Evolutionary conservation across 2,329 filamentous ascomycete species (phyloP), one percentile per base, ranked within the genome.

Genomic region (Ceratocystis cubensis): DNA sequence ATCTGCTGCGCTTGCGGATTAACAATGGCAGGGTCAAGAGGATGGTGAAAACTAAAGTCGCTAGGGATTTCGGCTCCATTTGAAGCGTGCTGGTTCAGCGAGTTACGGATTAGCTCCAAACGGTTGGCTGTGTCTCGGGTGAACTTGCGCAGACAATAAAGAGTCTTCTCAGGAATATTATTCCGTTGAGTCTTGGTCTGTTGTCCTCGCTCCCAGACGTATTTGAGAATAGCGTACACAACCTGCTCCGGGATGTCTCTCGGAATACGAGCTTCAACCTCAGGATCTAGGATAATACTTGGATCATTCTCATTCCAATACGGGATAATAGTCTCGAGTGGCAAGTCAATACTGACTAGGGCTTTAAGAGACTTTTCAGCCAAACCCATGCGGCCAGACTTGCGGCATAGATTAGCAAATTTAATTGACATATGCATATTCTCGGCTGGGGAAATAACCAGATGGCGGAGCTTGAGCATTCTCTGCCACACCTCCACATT

Each of bases 381-480:
- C 62, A 99, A 83, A 8, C 94, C 93, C 81, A 93, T 92, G 37
- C 94, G 88, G 67, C 91, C 89, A 57, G 93, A 96, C 76, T 99
- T 99, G 72, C 95, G 89, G 76, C 95, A 99, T 5, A 99, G 84
- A 72, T 97, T 99, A 72, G 94, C 90, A 74, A 96, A 99, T 75
- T 99, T 99, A 79, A 99, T 97, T 86, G 92, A 96, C 91, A 99
- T 99, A 72, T 96, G 89, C 80, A 96, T 91, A 72, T 96, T 96
- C 74, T 99, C 92, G 44, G 85, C 85, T 0, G 95, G 93, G 0
- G 87, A 87, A 69, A 97, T 93, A 68, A 99, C 94, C 64, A 99
- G 81, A 22, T 91, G 89, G 68, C 94, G 86, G 41, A 99, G 86
- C 73, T 96, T 94, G 66, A 99, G 85, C 91, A 97, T 97, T 68